Conservation (phyloP, 2,329 filamentous ascomycete genomes). For the Nigrograna mackinnonii region DNA sequence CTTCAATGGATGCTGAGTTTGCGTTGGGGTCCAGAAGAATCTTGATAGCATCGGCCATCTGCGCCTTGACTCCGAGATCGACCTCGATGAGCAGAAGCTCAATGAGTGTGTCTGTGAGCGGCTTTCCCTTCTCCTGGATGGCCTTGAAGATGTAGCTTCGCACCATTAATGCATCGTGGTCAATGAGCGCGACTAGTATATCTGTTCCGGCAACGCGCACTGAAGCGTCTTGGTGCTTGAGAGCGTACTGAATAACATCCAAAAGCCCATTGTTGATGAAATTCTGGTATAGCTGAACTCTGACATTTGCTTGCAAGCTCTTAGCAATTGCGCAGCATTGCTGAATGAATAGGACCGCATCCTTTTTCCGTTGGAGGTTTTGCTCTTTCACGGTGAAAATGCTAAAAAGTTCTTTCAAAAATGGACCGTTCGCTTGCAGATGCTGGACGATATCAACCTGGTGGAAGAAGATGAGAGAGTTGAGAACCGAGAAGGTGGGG, state of each 20-base stretch:
- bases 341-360: slow-evolving; percentile 94
- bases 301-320: slow-evolving; percentile 82
- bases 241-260: slow-evolving; percentile 86
- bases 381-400: slow-evolving; percentile 73
- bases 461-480: slow-evolving; percentile 98
- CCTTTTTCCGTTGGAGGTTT: slow-evolving; percentile 78
- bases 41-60: slow-evolving; percentile 94
- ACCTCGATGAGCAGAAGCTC: slow-evolving; percentile 89
- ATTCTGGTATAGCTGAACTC: slow-evolving; percentile 84
- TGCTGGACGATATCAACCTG: slow-evolving; percentile 98
- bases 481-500: slow-evolving; percentile 95
- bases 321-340: slow-evolving; percentile 95
- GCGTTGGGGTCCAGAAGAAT: slow-evolving; percentile 80
- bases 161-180: slow-evolving; percentile 94
- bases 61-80: slow-evolving; percentile 91
- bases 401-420: slow-evolving; percentile 83
- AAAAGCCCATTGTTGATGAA: slow-evolving; percentile 88
- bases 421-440: slow-evolving; percentile 78
- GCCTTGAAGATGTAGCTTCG: slow-evolving; percentile 91
- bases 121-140: slow-evolving; percentile 81
- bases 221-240: slow-evolving; percentile 80
- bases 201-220: slow-evolving; percentile 93
- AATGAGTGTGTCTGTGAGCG: slow-evolving; percentile 88
- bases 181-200: slow-evolving; percentile 89
- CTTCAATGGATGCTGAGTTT: slow-evolving; percentile 63